Percentiles rank a stretch among this genome's conserved stretches.
Conservation (phyloP, 2,329 filamentous ascomycete species). For the Chaetomium globosum region DNA sequence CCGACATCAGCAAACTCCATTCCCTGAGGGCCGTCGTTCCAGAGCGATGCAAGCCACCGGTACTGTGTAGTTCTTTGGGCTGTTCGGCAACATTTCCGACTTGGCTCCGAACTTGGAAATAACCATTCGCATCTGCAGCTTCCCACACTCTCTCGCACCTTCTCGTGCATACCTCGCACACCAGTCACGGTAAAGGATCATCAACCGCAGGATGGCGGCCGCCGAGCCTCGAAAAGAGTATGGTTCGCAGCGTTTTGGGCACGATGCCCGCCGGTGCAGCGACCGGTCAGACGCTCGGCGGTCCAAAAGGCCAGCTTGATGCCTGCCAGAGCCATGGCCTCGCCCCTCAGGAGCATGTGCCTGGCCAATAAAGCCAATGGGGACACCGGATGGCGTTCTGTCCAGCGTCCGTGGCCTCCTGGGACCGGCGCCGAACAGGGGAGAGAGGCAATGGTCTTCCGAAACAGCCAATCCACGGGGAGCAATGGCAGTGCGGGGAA, state of each 20-base stretch:
- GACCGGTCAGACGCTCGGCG: constrained; percentile 18
- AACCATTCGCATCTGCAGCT: constrained; percentile 17
- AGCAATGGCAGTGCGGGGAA: constrained; percentile 29
- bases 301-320: constrained; percentile 1
- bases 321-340: constrained; percentile 12
- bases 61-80: background rate
- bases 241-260: constrained; percentile 10
- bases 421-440: constrained; percentile 12
- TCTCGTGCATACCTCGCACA: background rate
- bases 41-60: background rate
- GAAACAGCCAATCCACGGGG: constrained; percentile 26
- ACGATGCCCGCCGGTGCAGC: background rate
- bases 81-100: constrained; percentile 12
- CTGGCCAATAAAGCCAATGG: constrained; percentile 22
- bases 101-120: constrained; percentile 21
- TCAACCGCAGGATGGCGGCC: constrained; percentile 2
- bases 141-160: background rate
- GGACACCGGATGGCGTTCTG: background rate
- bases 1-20: constrained; percentile 8
- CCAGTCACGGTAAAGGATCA: constrained; percentile 15
- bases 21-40: background rate
- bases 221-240: constrained; percentile 14
- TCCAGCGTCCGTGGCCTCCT: background rate
- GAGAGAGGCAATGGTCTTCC: constrained; percentile 12
- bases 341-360: constrained; percentile 20